Evolutionary conservation across 2,329 filamentous ascomycete species (phyloP), one percentile per base, ranked within the genome.

Genomic region (Cladorrhinum sp.): DNA sequence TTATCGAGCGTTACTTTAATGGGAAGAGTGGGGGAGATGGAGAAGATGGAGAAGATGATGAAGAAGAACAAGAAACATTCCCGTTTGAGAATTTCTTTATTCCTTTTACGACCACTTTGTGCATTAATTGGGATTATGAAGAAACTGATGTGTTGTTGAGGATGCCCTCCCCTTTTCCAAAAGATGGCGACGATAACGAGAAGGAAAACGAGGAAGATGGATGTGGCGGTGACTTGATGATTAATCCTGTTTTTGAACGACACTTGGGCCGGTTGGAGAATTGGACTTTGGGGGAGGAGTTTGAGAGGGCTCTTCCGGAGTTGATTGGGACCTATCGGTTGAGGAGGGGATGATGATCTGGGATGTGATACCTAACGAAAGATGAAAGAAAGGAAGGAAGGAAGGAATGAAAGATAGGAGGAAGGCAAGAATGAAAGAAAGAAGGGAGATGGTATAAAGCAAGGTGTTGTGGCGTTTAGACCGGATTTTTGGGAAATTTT

Each of bases 181-280:
- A n/a, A 80, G 53, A 13, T 7, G 51, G 18, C 9, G 36, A 45
- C 12, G 25, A 54, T 3, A 13, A 50, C 12, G 22, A 20, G n/a
- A 9, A 25, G 22, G 22, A 25, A 5, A n/a, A 29, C 10, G 53
- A 20, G 24, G n/a, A 25, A 6, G 50, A n/a, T 8, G 53, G 25
- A 18, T 36, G 2, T 2, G 76, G 77, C 4, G 85, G 88, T 8
- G 88, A 92, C 68, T 78, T 92, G 62, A 81, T 90, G 64, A 91
- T 96, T 64, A 96, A 95, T 65, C 92, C 92, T 0, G 90, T 91
- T 0, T 96, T 96, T 72, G 91, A 96, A 75, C 80, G 85, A 38
- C 92, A 97, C 72, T 71, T 96, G 53, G 77, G 88, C 2, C 81
- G 90, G 49, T 70, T 92, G 41, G 83, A 87, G 61, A 96, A 96